Evolutionary conservation across 257 asterid genomes (phyloP), one percentile per base, ranked within the genome.

Genomic region (Rauvolfia tetraphylla): DNA sequence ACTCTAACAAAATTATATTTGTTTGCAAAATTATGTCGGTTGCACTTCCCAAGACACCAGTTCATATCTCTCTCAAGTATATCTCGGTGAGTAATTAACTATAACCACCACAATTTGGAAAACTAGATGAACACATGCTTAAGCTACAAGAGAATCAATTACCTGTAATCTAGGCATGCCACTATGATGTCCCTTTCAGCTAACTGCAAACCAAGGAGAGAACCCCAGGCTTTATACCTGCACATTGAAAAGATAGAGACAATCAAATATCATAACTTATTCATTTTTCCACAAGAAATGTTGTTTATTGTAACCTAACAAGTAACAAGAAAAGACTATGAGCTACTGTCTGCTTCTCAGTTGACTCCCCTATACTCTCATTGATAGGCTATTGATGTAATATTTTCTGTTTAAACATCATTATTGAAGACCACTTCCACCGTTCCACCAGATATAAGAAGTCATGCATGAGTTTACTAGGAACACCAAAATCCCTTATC

Each of bases 211-310:
- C 99, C 99, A 36, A 95, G 87, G 61, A 95, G 87, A 62, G 98
- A 90, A 79, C 98, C 99, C 99, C 99, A 95, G 56, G 98, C 99
- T 86, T 95, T 95, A 81, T 95, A 93, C 83, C 98, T 95, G 90
- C 86, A 82, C 36, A 72, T 51, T 23, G 58, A 70, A 71, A 71
- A 62, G 42, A 66, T 34, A 72, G 31, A 38, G 38, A 23, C 58
- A 23, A 31, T 61, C 65, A 58, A 77, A 27, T 42, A 77, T 78
- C 48, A 65, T 51, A 71, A 67, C 17, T 11, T 14, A 42, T 73
- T 57, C 69, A n/a, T n/a, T 73, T n/a, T 44, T 29, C 56, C 41
- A 27, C 14, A 48, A 41, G 3, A 38, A 65, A 70, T 39, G 56
- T 77, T 27, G 42, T 23, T 3, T 57, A 41, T 72, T 15, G 4